phyloP scores from a whole-genome alignment of 1,284 basidiomycete species.

The Hymenochaete sp. region DNA sequence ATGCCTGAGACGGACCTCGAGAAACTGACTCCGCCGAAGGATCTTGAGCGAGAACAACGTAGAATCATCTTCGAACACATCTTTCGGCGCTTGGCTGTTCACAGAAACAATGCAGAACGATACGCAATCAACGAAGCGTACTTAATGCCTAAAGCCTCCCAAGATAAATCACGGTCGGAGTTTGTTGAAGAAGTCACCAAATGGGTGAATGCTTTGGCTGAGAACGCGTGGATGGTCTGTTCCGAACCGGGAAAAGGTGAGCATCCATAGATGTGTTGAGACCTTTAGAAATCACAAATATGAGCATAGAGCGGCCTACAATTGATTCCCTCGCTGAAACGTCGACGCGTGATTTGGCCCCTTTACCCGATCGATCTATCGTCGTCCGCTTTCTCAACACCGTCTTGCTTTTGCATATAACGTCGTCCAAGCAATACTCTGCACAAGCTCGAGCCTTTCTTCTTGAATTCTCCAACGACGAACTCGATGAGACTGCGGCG shows the following conservation, averaged over 20 bases:
- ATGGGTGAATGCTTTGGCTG: slow-evolving; percentile 40
- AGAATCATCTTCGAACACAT: slow-evolving; percentile 37
- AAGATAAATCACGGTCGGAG: slow-evolving; percentile 22
- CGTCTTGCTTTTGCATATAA: slow-evolving; percentile 44
- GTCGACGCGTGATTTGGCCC: slow-evolving; percentile 34
- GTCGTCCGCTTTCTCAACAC: slow-evolving; percentile 37
- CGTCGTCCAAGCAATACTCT: slow-evolving; percentile 41
- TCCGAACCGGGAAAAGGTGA: slow-evolving; percentile 38
- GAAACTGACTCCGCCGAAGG: slow-evolving; percentile 33
- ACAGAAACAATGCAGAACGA: slow-evolving; percentile 37
- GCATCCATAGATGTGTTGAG: not conserved
- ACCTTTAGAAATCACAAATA: not conserved
- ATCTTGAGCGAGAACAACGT: slow-evolving; percentile 32
- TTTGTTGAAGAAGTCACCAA: slow-evolving; percentile 32
- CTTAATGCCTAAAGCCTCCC: slow-evolving; percentile 20
- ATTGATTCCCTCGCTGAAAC: slow-evolving; percentile 38
- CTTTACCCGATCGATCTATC: slow-evolving; percentile 30
- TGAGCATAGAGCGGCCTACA: slow-evolving; percentile 31
- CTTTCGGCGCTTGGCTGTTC: slow-evolving; percentile 36
- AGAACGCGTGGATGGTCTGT: slow-evolving; percentile 41
- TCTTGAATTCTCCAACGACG: slow-evolving; percentile 26
- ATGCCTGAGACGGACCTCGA: slow-evolving; percentile 25
- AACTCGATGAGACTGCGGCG: slow-evolving; percentile 38
- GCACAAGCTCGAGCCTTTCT: slow-evolving; percentile 46
- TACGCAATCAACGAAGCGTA: slow-evolving; percentile 35